Conservation (phyloP, 2,329 filamentous ascomycete genomes). For the Sclerotinia minor region DNA sequence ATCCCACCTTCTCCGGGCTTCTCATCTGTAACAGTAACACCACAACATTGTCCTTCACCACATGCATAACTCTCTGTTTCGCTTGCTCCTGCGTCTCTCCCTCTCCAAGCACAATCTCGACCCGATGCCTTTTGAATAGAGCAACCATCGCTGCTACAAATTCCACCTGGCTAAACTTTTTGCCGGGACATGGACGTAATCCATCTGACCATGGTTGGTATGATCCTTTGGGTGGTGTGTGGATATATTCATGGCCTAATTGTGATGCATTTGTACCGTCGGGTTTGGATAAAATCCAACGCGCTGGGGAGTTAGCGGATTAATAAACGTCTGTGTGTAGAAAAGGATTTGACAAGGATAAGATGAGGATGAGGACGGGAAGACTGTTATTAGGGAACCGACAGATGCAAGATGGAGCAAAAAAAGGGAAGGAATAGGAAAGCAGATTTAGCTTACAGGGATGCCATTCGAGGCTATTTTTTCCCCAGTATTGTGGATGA, state of each 20-base stretch:
- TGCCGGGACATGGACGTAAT: constrained; percentile 31
- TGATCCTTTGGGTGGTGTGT: constrained; percentile 16
- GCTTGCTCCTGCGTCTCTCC: neutral
- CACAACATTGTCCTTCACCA: constrained; percentile 28
- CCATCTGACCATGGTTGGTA: constrained; percentile 31
- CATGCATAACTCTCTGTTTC: constrained; percentile 19
- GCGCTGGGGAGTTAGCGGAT: too few relatives aligned
- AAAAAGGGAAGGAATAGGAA: too few relatives aligned
- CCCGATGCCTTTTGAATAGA: constrained; percentile 23
- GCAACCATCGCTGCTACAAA: constrained; percentile 31
- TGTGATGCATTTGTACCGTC: neutral
- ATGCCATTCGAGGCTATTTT: constrained; percentile 5
- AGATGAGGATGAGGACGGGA: too few relatives aligned
- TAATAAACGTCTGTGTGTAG: too few relatives aligned
- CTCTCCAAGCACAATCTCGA: constrained; percentile 11
- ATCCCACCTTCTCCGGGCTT: constrained; percentile 28
- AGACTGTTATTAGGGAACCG: neutral
- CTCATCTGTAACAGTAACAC: constrained; percentile 31
- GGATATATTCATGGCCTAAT: constrained; percentile 1
- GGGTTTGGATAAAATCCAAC: constrained; percentile 1
- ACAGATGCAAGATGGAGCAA: too few relatives aligned
- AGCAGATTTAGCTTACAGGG: neutral
- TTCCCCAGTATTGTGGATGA: constrained; percentile 3
- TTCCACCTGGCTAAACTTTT: constrained; percentile 34
- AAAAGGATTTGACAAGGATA: too few relatives aligned